A percentile compares a stretch with the other conserved stretches of the same genome.
Evolutionary conservation across 129 eudicot species (phyloP).

Genomic region (Flaveria sonorensis): DNA sequence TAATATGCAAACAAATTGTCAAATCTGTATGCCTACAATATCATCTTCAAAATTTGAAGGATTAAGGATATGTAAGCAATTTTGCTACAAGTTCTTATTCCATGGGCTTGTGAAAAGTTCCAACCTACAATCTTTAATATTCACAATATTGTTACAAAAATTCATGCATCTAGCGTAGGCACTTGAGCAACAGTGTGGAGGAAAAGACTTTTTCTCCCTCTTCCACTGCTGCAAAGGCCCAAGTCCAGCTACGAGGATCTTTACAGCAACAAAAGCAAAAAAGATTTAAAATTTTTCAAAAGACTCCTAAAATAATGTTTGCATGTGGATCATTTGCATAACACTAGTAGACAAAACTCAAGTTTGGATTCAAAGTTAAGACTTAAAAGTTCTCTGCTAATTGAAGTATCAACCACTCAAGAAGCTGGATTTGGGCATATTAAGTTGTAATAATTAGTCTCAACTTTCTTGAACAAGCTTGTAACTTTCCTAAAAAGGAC

Average conservation of each 20-base stretch:
- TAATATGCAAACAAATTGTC: conserved; percentile 19
- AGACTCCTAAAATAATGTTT: not conserved
- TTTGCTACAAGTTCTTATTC: not conserved
- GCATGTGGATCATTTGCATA: conserved; percentile 21
- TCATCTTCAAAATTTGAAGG: not conserved
- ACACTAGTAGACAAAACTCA: conserved; percentile 5
- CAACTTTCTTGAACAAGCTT: conserved; percentile 39
- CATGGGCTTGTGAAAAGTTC: conserved; percentile 16
- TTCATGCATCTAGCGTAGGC: no score
- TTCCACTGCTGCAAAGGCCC: no score
- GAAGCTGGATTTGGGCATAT: conserved; percentile 21
- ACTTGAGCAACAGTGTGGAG: no score
- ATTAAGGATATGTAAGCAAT: conserved; percentile 14
- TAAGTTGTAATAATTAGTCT: conserved; percentile 27
- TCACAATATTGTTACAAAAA: not conserved
- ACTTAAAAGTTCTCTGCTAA: not conserved
- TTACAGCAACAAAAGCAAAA: not conserved
- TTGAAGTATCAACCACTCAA: conserved; percentile 18
- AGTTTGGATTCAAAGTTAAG: conserved; percentile 8
- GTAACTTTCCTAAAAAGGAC: conserved; percentile 22
- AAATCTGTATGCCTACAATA: conserved; percentile 1
- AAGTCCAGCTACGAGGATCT: not conserved
- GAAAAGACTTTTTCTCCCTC: no score
- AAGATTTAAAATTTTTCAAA: not conserved
- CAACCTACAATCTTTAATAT: conserved; percentile 11